Evolutionary conservation across 768 basidiomycete species (phyloP), one percentile per base, ranked within the genome.

Genomic region (Pleurotus platypus): DNA sequence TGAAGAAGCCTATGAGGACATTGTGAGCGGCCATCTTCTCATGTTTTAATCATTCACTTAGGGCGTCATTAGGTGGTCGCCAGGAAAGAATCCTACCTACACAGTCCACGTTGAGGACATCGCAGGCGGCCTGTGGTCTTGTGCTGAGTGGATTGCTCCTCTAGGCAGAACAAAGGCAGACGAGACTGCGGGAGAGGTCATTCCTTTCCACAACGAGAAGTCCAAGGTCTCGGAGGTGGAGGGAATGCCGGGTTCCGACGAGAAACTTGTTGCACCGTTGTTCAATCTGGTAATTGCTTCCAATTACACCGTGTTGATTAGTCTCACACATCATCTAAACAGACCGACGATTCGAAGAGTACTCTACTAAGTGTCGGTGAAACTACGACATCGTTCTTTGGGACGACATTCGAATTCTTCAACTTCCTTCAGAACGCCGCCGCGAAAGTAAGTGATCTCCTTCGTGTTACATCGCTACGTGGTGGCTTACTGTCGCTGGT

Each of bases 1-100:
- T 90, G 69, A 83, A 90, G 66, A 86, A 89, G 62, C 89, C 90
- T 1, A 90, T 94, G 86, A 92, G 90, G 68, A 88, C 85, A 8
- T 76, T 93, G 90, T 92, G 63, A 62, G 86, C 59, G 35, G 63
- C 42, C 18, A 30, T 22, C 9, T 48, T 16, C 37, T 20, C 46
- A 43, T 48, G 12, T 55, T 26, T 38, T 57, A 9, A 55, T 22
- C 40, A 22, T 39, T 39, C 40, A 48, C 20, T 58, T 54, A 50
- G 58, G 37, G 65, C 37, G 71, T 47, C 53, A 35, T 1, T 61
- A 92, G 90, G 67, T 90, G 90, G 88, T 82, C 86, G 7, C 90
- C 90, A 4, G 89, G 90, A 27, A 87, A 85, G 69, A 81, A 89
- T 59, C 78, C 85, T 9, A 84, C 83, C 20, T 79, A 93, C 64